Percentiles rank a stretch among this genome's conserved stretches.
Conservation (phyloP, 2,329 filamentous ascomycete genomes). For the Fusarium aywerte region DNA sequence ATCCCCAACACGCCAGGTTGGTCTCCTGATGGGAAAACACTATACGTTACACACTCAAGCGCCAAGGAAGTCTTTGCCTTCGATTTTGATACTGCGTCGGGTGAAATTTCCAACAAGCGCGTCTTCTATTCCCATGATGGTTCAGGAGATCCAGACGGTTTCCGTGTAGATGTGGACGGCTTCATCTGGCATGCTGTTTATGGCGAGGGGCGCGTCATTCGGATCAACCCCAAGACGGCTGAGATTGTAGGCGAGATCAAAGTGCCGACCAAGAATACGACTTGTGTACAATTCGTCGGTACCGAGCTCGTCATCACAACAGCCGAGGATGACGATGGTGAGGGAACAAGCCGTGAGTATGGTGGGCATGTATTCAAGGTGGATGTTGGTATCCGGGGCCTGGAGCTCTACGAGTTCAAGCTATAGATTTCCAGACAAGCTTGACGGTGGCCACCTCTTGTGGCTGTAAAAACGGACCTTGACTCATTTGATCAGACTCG, state of each 20-base stretch:
- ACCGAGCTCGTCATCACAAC: slow-evolving; percentile 82
- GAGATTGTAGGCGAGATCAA: slow-evolving; percentile 78
- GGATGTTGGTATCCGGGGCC: slow-evolving; percentile 77
- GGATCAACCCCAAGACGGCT: slow-evolving; percentile 73
- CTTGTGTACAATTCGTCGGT: slow-evolving; percentile 83
- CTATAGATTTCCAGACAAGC: slow-evolving; percentile 49
- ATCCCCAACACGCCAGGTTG: slow-evolving; percentile 90
- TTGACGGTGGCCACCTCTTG: not conserved
- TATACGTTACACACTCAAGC: slow-evolving; percentile 87
- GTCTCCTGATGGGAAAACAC: slow-evolving; percentile 75
- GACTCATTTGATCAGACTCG: not conserved
- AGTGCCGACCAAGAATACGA: slow-evolving; percentile 81
- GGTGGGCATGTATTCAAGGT: slow-evolving; percentile 80
- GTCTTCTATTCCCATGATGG: slow-evolving; percentile 77
- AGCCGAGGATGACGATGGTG: slow-evolving; percentile 73
- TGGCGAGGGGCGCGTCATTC: slow-evolving; percentile 78
- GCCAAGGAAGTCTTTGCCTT: slow-evolving; percentile 76
- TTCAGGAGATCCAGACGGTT: slow-evolving; percentile 80
- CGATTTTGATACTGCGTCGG: slow-evolving; percentile 75
- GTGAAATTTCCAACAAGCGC: slow-evolving; percentile 73
- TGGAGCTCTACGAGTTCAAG: slow-evolving; percentile 72
- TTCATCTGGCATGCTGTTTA: slow-evolving; percentile 91
- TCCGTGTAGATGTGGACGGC: slow-evolving; percentile 84
- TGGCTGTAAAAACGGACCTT: not conserved
- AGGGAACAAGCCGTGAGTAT: slow-evolving; percentile 69